Evolutionary conservation across 225 moss, liverwort and hornwort genomes (phyloP), one percentile per base, ranked within the genome.

Genomic region (Bryum argenteum): DNA sequence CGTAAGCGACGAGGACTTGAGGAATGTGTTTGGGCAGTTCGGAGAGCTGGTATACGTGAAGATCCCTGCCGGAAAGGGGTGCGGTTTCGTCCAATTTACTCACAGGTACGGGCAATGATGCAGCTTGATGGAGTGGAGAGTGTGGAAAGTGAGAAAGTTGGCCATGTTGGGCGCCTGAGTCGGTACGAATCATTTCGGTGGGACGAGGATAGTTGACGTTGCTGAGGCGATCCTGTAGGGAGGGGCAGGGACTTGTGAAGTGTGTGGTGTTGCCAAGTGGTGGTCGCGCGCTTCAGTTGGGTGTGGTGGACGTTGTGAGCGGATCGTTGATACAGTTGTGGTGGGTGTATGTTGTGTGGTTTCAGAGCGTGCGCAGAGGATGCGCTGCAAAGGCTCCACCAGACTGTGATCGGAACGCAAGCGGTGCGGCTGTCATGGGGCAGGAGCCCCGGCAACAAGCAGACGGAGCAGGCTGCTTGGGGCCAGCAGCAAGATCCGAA

Each of bases 391-490:
- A 89, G 97, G 85, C 81, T 98, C 28, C 97, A 98, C 72, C 94
- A 94, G 67, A 92, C 94, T 16, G 97, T 98, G 65, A 98, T 98
- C 28, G 97, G 97, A 44, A 90, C 94, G 81, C 97, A 98, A 78
- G 94, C 97, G n/a, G 94, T 98, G 77, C 92, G 97, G 5, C 81
- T 98, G 54, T 98, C 97, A 6, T 98, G 97, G 97, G 97, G 97
- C 56, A 85, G 97, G 70, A 98, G 97, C 84, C 97, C 97, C 28
- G 94, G 94, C 82, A 94, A 88, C 85, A 98, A 98, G 83, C 94
- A 92, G 81, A 88, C 87, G 3, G 72, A 81, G 84, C 90, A 91
- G 79, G 79, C 97, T 66, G 90, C 81, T 28, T 98, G 97, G 96
- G 97, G 92, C 54, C 94, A 91, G 90, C 96, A 89, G 24, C 93